Evolutionary conservation across 2,329 filamentous ascomycete species (phyloP).

Genomic region (Tolypocladium endophyticum): DNA sequence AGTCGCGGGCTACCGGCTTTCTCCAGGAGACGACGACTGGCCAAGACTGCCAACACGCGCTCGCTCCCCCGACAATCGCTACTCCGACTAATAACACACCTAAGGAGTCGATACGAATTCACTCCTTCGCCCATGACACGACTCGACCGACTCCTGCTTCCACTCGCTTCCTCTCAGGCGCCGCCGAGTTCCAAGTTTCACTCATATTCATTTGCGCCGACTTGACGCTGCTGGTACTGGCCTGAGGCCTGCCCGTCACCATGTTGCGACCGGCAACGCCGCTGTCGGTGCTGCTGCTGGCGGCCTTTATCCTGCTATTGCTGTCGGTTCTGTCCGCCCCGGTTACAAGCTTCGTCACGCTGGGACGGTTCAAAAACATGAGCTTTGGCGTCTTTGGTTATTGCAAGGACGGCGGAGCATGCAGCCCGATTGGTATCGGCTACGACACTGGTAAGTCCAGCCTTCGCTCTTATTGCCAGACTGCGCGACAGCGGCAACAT

Average conservation of each 20-base stretch:
- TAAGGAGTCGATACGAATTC: not conserved
- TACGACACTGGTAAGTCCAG: slow-evolving; percentile 62
- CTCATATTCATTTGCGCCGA: not conserved
- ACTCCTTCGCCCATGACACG: not conserved
- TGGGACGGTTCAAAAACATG: slow-evolving; percentile 66
- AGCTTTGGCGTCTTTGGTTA: slow-evolving; percentile 91
- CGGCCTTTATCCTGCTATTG: slow-evolving; percentile 75
- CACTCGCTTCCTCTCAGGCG: not conserved
- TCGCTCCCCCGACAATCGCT: not conserved
- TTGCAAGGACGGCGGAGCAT: slow-evolving; percentile 52
- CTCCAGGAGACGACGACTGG: not conserved
- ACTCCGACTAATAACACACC: not conserved
- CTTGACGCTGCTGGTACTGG: not conserved
- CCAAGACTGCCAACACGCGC: not conserved
- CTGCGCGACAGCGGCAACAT: not conserved
- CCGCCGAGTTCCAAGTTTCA: not conserved
- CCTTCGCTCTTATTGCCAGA: not conserved
- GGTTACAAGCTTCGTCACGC: slow-evolving; percentile 72
- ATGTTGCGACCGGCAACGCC: slow-evolving; percentile 92
- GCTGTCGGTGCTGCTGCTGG: slow-evolving; percentile 72
- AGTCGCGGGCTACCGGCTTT: not conserved
- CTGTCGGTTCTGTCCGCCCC: slow-evolving; percentile 87
- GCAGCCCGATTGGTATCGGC: slow-evolving; percentile 68
- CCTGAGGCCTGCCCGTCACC: slow-evolving; percentile 25
- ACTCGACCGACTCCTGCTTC: not conserved